Conservation (phyloP, 2,329 filamentous ascomycete species). For the Fusarium newnesense region DNA sequence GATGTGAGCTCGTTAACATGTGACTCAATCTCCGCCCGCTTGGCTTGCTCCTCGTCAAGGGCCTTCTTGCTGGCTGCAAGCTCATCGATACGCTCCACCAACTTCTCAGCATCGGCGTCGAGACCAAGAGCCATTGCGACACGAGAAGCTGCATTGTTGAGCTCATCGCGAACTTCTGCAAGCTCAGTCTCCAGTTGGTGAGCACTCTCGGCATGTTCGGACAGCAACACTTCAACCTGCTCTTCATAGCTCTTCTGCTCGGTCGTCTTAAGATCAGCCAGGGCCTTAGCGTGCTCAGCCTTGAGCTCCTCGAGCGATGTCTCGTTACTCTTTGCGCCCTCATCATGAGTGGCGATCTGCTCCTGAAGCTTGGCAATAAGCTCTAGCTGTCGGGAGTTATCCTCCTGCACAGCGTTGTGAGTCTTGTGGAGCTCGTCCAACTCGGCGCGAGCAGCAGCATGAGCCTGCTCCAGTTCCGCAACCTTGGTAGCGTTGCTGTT, state of each 20-base stretch:
- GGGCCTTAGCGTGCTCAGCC: conserved; percentile 60
- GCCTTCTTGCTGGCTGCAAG: conserved; percentile 69
- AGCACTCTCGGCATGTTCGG: conserved; percentile 67
- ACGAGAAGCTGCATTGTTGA: conserved; percentile 71
- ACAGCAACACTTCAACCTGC: conserved; percentile 67
- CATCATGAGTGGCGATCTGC: conserved; percentile 69
- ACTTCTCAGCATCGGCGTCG: conserved; percentile 73
- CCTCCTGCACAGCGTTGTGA: conserved; percentile 61
- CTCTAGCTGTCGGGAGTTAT: conserved; percentile 57
- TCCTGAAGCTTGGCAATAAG: conserved; percentile 65
- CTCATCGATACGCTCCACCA: conserved; percentile 69
- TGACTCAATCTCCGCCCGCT: conserved; percentile 65
- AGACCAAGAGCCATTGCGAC: conserved; percentile 70
- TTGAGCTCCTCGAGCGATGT: conserved; percentile 62
- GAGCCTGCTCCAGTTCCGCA: conserved; percentile 77
- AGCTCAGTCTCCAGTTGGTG: conserved; percentile 70
- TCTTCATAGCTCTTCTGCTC: conserved; percentile 67
- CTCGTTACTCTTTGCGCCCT: conserved; percentile 65
- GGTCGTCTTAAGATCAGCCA: conserved; percentile 59
- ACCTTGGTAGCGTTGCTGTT: conserved; percentile 75
- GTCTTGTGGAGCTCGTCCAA: conserved; percentile 73
- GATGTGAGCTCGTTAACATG: conserved; percentile 65
- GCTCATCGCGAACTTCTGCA: conserved; percentile 71
- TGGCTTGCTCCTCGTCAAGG: conserved; percentile 67
- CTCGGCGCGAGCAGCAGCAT: conserved; percentile 72